Base-by-base conservation (phyloP, 352 stramenopile genomes). In the Elongisporangium prolatum region DNA sequence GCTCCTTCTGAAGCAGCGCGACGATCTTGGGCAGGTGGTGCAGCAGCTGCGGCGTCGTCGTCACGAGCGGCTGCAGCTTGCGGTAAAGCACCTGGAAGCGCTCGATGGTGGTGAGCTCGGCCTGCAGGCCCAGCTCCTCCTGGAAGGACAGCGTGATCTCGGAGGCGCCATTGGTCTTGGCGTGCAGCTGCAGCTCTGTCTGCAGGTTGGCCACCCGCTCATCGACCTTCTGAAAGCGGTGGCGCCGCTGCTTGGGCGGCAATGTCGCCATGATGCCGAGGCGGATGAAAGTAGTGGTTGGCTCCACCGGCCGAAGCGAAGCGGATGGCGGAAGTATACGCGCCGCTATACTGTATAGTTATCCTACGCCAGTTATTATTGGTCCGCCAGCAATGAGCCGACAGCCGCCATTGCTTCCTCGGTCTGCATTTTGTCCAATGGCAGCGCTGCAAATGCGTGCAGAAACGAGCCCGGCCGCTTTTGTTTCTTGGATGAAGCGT, bases 191-290 rank as follows among this genome's bases (percentile, higher is more conserved):
- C 53, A 95, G 72, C 63, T 95, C 86, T 48, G 72, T 71, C 69
- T 93, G 80, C 38, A 95, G 57, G 50, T 81, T 87, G 53, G 72
- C 73, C 44, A 95, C 76, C 58, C 86, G 84, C 75, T 95, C 86
- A 28, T 86, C 74, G 34, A 93, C 84, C 48, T 75, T 80, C 68
- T 93, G 79, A 68, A 95, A 95, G 72, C 86, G 86, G 57, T 94
- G 85, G 54, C 85, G 78, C 52, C 78, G 77, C 74, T 88, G 89
- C 67, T 86, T 88, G 48, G 67, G 71, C 34, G 75, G 52, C 55
- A 69, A 63, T 44, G 49, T 73, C 21, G 38, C 22, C 57, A 4
- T 50, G 55, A 21, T 50, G 25, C 25, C 25, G 25, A 34, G 25
- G 28, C 28, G 28, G 28, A 40, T 40, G 28, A 40, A 40, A 40